Conservation (phyloP, 352 stramenopile species). For the Pythium diclinum region DNA sequence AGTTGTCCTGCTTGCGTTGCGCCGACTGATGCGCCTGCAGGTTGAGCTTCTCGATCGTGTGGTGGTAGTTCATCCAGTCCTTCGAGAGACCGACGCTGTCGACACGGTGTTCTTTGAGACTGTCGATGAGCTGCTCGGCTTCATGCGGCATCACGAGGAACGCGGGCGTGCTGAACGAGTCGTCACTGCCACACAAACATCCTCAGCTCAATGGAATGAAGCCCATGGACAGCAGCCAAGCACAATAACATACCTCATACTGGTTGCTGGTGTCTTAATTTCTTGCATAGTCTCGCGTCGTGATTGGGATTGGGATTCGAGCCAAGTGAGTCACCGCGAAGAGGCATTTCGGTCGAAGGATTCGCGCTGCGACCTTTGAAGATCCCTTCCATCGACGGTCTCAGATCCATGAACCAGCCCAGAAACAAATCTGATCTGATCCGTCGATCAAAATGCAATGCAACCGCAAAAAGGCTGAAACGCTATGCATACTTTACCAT, state of each 20-base stretch:
- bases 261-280: neutral
- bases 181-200: constrained; percentile 10
- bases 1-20: constrained; percentile 90
- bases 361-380: constrained; percentile 24
- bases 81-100: constrained; percentile 53
- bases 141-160: constrained; percentile 80
- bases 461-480: neutral
- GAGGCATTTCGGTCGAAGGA: constrained; percentile 16
- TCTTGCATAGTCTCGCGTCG: neutral
- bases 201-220: neutral
- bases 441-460: too few relatives aligned
- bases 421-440: neutral
- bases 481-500: constrained; percentile 11
- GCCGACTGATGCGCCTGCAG: constrained; percentile 91
- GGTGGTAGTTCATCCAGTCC: constrained; percentile 87
- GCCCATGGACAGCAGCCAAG: neutral
- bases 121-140: constrained; percentile 83
- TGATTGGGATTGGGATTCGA: neutral
- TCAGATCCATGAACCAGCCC: neutral
- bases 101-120: constrained; percentile 52
- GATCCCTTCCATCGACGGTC: neutral
- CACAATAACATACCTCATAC: constrained; percentile 10
- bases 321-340: neutral
- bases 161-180: constrained; percentile 7
- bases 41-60: constrained; percentile 91